phyloP scores from a whole-genome alignment of 331 rosid species.

The Ulmus americana region DNA sequence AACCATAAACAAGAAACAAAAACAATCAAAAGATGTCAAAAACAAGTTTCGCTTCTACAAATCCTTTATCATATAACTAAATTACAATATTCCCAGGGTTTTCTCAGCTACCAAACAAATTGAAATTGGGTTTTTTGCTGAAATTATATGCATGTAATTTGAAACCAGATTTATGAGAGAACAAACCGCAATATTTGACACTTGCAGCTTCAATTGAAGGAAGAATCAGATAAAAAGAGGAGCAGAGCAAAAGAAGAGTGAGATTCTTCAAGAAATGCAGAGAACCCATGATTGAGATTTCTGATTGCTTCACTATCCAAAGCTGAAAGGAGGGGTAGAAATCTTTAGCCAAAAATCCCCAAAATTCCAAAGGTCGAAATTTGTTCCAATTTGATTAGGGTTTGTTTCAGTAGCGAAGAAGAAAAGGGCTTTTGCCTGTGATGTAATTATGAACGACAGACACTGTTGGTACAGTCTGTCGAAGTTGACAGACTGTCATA shows the following conservation, averaged over 20 bases:
- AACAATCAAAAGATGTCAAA: not conserved
- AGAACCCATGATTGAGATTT: slow-evolving; percentile 31
- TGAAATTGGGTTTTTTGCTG: not conserved
- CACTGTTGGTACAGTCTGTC: no score
- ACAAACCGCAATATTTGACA: slow-evolving; percentile 63
- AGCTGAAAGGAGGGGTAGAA: no score
- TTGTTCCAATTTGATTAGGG: no score
- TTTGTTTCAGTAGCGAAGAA: no score
- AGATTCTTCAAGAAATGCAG: slow-evolving; percentile 21
- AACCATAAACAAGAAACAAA: not conserved
- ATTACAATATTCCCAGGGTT: not conserved
- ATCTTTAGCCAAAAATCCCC: no score
- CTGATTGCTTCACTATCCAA: no score
- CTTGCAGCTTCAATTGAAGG: slow-evolving; percentile 33
- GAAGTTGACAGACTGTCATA: no score
- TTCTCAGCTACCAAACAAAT: slow-evolving; percentile 5
- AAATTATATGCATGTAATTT: not conserved
- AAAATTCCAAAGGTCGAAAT: no score
- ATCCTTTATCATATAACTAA: no score
- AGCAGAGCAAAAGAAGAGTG: slow-evolving; percentile 33
- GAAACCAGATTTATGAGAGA: not conserved
- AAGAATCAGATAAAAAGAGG: slow-evolving; percentile 20
- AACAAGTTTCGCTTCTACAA: not conserved
- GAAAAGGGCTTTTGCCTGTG: no score
- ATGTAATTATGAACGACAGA: no score